Base-by-base conservation (phyloP, 495 filamentous ascomycete genomes). In the Neohortaea acidophila region DNA sequence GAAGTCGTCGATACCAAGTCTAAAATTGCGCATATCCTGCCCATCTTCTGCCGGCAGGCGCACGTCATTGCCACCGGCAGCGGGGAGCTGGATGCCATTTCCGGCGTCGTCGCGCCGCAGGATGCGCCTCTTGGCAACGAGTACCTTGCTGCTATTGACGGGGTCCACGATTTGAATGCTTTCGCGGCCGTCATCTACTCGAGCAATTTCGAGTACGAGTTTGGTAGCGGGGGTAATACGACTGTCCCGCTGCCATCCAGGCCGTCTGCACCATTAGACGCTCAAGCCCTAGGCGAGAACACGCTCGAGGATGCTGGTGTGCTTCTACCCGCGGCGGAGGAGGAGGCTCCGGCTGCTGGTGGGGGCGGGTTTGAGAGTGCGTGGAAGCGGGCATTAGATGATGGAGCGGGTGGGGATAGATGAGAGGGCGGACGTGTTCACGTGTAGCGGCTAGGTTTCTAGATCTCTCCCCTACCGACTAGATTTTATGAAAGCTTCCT, bases 161-260 rank as follows among this genome's bases (percentile, higher is more conserved):
- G 68, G 33, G 84, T 89, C 9, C 69, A 70, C 10, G 84, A 94
- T 45, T 64, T 96, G n/a, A 83, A 91, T 51, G 86, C 81, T 0
- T 94, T 96, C 48, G 82, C 87, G 3, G 87, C 89, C 1, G 79
- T 94, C 6, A 81, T 96, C 21, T 96, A 94, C 55, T 84, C 79
- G 42, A 86, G 80, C 34, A 92, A 94, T 58, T 94, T 79, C 43
- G 82, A 92, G 51, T 73, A 79, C 33, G 60, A 62, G 20, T 59
- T 54, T 0, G 52, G 29, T 5, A 39, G 45, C 14, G 32, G 41
- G 10, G 18, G 4, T 9, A 19, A 27, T 4, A 20, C 36, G 8
- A 30, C 8, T 39, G 24, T 26, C 6, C 5, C 24, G 7, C 5
- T 6, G 4, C 5, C 36, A 26, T 20, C 3, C 7, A 17, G 3